Evolutionary conservation across 2,329 filamentous ascomycete genomes (phyloP).

Genomic region (Botryotinia calthae): DNA sequence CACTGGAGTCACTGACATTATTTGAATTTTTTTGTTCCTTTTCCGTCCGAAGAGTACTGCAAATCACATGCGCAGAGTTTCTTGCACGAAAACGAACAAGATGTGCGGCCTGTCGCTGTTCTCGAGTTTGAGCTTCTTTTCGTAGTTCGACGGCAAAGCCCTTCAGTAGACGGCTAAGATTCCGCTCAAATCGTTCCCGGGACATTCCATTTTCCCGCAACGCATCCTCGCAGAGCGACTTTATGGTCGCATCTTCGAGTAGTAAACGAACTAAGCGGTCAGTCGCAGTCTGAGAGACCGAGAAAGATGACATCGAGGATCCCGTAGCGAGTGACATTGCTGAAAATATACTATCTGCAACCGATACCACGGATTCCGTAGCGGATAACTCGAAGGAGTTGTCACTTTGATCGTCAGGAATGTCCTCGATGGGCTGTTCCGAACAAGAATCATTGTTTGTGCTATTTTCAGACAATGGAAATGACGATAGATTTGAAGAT

Average conservation of each 20-base stretch:
- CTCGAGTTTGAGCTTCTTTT: slow-evolving; percentile 20
- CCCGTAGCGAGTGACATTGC: slow-evolving; percentile 4
- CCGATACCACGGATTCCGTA: slow-evolving; percentile 17
- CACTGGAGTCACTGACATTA: neutral
- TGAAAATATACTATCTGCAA: slow-evolving; percentile 24
- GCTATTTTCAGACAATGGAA: neutral
- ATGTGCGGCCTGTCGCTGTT: slow-evolving; percentile 22
- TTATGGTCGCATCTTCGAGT: slow-evolving; percentile 19
- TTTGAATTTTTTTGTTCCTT: neutral
- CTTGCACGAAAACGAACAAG: slow-evolving; percentile 24
- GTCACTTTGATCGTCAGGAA: neutral
- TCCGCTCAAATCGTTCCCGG: slow-evolving; percentile 23
- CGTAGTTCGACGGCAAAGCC: slow-evolving; percentile 20
- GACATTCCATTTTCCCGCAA: neutral
- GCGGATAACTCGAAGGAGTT: slow-evolving; percentile 1
- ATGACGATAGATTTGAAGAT: neutral
- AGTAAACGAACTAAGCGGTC: slow-evolving; percentile 24
- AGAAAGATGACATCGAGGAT: slow-evolving; percentile 23
- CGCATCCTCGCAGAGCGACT: slow-evolving; percentile 17
- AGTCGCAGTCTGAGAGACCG: slow-evolving; percentile 9
- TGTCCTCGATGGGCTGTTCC: neutral
- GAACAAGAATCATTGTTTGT: neutral
- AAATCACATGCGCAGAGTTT: slow-evolving; percentile 25
- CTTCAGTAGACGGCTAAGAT: slow-evolving; percentile 21
- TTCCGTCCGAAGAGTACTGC: slow-evolving; percentile 8